These are phyloP conservation scores for Bombardia bombarda DNA, from an alignment of 495 filamentous ascomycete species.

Conservation along the genomic window DNA sequence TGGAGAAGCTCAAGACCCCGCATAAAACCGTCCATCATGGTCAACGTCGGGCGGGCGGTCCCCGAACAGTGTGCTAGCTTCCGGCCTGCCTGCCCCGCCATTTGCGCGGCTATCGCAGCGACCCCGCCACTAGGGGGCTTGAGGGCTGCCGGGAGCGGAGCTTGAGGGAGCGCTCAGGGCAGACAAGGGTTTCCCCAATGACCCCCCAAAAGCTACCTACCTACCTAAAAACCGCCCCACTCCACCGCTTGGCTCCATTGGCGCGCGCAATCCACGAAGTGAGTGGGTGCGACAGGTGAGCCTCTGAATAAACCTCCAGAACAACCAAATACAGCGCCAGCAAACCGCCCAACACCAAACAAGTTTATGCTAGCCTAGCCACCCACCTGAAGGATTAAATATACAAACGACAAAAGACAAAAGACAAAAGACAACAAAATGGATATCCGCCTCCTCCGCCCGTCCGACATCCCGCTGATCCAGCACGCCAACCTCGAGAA, in stretches of 20 bases:
- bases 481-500: constrained; percentile 99
- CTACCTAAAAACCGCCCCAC: no score
- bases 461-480: constrained; percentile 84
- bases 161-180: background rate
- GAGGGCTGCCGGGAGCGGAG: background rate
- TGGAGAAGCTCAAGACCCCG: background rate
- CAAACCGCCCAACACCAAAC: background rate
- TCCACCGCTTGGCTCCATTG: no score
- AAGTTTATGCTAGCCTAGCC: background rate
- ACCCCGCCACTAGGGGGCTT: background rate
- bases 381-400: background rate
- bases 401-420: background rate
- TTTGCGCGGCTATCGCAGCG: constrained; percentile 22
- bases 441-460: constrained; percentile 69
- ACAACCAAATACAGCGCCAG: background rate
- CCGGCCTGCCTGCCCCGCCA: constrained; percentile 20
- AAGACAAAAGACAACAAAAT: constrained; percentile 30
- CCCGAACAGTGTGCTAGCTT: no score
- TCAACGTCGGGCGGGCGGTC: no score
- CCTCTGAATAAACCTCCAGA: background rate
- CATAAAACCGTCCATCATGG: no score
- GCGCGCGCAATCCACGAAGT: no score
- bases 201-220: no score
- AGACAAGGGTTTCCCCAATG: no score
- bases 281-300: no score